phyloP scores from a whole-genome alignment of 139 green algal genomes.

The Eudorina sp. region DNA sequence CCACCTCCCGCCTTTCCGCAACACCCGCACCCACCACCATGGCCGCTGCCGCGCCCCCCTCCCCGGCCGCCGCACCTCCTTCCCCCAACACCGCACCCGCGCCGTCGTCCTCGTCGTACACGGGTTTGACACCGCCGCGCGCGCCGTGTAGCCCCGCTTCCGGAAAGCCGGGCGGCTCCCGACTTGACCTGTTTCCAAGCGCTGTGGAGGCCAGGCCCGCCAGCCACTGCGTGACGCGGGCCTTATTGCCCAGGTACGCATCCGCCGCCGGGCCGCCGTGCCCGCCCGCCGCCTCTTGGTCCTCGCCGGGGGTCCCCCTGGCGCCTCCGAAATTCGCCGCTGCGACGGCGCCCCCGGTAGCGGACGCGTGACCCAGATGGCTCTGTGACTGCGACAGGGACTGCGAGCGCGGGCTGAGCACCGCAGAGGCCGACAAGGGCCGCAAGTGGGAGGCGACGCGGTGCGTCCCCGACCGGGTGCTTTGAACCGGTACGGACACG shows the following conservation, averaged over 20 bases:
- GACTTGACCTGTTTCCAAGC: not conserved
- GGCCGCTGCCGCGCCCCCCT: too few relatives aligned
- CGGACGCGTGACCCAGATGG: not conserved
- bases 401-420: not conserved
- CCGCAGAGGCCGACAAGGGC: not conserved
- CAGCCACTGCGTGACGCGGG: not conserved
- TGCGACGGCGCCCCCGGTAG: not conserved
- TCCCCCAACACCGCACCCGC: too few relatives aligned
- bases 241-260: not conserved
- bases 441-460: not conserved
- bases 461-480: not conserved
- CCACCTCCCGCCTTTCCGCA: too few relatives aligned
- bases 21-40: too few relatives aligned
- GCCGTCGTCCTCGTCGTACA: too few relatives aligned
- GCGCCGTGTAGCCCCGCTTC: not conserved
- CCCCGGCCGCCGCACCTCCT: too few relatives aligned
- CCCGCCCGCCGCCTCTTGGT: not conserved
- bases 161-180: not conserved
- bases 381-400: not conserved
- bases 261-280: not conserved
- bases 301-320: not conserved
- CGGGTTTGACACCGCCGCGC: too few relatives aligned
- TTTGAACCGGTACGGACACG: not conserved
- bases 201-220: constrained; percentile 13
- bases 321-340: not conserved